phyloP scores from a whole-genome alignment of 768 basidiomycete species.

The Rhodotorula babjevae region DNA sequence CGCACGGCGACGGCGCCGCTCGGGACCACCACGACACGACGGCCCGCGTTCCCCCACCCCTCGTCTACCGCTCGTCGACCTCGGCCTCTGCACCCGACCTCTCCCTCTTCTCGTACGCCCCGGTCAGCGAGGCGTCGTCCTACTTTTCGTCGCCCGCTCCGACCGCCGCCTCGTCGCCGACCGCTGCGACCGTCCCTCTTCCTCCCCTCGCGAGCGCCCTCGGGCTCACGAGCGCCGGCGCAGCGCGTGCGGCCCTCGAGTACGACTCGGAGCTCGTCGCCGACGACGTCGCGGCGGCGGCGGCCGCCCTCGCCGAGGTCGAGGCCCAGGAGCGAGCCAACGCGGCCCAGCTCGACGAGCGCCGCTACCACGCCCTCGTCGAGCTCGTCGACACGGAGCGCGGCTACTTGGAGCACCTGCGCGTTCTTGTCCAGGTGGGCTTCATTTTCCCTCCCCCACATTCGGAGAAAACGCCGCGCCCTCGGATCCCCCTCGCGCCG shows the following conservation, averaged over 20 bases:
- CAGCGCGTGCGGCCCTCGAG: neutral
- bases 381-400: slow-evolving; percentile 82
- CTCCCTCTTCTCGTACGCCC: slow-evolving; percentile 9
- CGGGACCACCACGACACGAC: neutral
- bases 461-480: neutral
- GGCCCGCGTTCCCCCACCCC: neutral
- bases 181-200: neutral
- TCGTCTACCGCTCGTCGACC: neutral
- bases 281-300: slow-evolving; percentile 3
- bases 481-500: neutral
- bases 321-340: neutral
- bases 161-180: neutral
- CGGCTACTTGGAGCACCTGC: slow-evolving; percentile 72
- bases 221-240: neutral
- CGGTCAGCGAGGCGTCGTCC: slow-evolving; percentile 2
- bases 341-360: slow-evolving; percentile 36
- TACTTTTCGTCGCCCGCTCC: neutral
- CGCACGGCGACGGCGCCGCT: neutral
- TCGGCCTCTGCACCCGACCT: slow-evolving; percentile 19
- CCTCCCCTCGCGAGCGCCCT: neutral
- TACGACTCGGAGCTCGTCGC: slow-evolving; percentile 9
- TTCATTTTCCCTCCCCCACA: too few relatives aligned
- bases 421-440: slow-evolving; percentile 67
- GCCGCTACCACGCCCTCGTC: slow-evolving; percentile 65
- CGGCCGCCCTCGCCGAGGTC: too few relatives aligned